phyloP scores from a whole-genome alignment of 495 filamentous ascomycete species.

The Neurospora sp. region DNA sequence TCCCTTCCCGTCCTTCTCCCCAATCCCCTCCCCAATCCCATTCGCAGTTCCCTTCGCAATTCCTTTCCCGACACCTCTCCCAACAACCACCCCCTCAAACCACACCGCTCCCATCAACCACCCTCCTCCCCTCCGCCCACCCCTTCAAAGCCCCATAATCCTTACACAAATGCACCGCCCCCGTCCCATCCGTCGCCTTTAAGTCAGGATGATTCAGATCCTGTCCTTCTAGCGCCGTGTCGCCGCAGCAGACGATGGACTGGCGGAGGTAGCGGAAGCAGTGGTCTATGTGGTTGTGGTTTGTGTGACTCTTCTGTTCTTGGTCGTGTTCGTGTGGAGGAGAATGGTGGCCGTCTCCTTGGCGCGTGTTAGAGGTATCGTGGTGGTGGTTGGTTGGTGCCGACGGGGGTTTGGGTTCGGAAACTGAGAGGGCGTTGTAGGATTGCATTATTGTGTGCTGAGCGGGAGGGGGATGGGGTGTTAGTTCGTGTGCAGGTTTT shows the following conservation, averaged over 20 bases:
- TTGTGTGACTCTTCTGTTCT: too few relatives aligned
- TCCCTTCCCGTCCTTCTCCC: too few relatives aligned
- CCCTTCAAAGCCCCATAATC: not conserved
- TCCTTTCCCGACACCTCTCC: too few relatives aligned
- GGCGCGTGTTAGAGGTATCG: not conserved
- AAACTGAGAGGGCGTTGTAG: not conserved
- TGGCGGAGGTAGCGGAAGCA: slow-evolving; percentile 8
- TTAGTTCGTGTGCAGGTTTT: not conserved
- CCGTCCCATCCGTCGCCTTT: not conserved
- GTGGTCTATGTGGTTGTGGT: slow-evolving; percentile 2
- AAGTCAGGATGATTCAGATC: not conserved
- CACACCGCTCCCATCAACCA: not conserved
- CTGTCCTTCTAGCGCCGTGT: slow-evolving; percentile 4
- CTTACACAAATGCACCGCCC: slow-evolving; percentile 2
- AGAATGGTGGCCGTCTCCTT: not conserved
- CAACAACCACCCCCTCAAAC: not conserved
- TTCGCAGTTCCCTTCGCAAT: too few relatives aligned
- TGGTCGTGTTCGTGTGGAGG: too few relatives aligned
- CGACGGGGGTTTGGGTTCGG: not conserved
- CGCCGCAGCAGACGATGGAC: not conserved
- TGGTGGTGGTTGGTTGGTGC: not conserved
- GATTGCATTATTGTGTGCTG: not conserved
- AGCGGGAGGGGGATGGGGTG: not conserved
- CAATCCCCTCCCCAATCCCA: too few relatives aligned
- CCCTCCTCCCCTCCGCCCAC: slow-evolving; percentile 2